A percentile compares a stretch with the other conserved stretches of the same genome.
These are phyloP conservation scores for Psidium friedrichsthalianum DNA, from an alignment of 345 rosid species.

Conservation along the genomic window DNA sequence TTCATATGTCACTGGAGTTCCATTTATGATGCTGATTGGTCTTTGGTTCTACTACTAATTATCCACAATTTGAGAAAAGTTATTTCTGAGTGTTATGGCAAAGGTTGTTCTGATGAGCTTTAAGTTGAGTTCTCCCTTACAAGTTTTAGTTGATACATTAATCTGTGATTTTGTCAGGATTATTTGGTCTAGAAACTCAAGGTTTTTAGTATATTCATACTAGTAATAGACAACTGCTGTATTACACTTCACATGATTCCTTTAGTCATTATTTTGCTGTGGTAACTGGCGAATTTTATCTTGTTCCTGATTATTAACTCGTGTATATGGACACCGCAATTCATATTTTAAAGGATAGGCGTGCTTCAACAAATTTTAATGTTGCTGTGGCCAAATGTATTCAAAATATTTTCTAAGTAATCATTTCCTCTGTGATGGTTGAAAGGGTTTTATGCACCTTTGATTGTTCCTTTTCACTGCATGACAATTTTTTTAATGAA, in stretches of 20 bases:
- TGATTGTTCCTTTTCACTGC: background rate
- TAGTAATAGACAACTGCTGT: background rate
- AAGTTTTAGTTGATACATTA: background rate
- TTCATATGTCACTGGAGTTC: background rate
- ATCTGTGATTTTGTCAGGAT: background rate
- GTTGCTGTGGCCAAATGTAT: background rate
- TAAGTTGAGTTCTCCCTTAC: background rate
- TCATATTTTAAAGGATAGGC: background rate
- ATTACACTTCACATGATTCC: background rate
- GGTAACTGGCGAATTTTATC: background rate
- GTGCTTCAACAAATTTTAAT: background rate
- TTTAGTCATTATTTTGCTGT: background rate
- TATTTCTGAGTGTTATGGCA: background rate
- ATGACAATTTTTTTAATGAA: background rate
- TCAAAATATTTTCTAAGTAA: background rate
- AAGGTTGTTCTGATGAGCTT: background rate
- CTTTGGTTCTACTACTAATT: background rate
- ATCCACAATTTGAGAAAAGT: background rate
- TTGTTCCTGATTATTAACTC: background rate
- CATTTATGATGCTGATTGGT: background rate
- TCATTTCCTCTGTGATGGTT: background rate
- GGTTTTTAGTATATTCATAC: background rate
- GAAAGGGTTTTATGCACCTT: background rate
- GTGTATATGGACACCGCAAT: background rate
- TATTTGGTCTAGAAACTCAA: background rate